A percentile compares a stretch with the other conserved stretches of the same genome.
Evolutionary conservation across 371 early-diverging fungal species (phyloP).

Genomic region (Smittium culicis): DNA sequence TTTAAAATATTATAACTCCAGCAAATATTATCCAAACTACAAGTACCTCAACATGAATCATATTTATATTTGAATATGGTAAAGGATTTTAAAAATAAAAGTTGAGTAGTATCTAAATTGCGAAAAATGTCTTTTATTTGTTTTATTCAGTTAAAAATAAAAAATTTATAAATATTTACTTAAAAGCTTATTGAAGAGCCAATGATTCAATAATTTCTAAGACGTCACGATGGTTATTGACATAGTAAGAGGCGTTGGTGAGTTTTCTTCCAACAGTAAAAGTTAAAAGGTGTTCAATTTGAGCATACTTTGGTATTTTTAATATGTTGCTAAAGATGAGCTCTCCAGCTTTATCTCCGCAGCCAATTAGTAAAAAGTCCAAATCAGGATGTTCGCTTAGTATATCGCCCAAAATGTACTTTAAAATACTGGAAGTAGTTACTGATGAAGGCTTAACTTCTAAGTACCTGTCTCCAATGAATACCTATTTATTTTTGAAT

Average conservation of each 20-base stretch:
- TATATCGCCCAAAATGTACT: slow-evolving; percentile 71
- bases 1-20: too few species aligned
- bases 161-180: too few species aligned
- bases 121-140: too few species aligned
- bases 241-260: slow-evolving; percentile 78
- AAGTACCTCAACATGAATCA: too few species aligned
- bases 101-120: too few species aligned
- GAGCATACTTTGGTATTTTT: slow-evolving; percentile 22
- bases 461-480: slow-evolving; percentile 84
- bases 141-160: too few species aligned
- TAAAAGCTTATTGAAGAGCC: too few species aligned
- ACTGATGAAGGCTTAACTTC: slow-evolving; percentile 85
- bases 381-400: slow-evolving; percentile 1
- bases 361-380: slow-evolving; percentile 73
- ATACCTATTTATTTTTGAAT: slow-evolving; percentile 18
- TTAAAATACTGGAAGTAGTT: slow-evolving; percentile 76
- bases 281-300: slow-evolving; percentile 43
- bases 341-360: slow-evolving; percentile 92
- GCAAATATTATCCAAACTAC: too few species aligned
- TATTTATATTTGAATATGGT: too few species aligned
- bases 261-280: slow-evolving; percentile 92
- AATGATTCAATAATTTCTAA: too few species aligned
- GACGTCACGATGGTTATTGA: slow-evolving; percentile 37
- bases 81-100: too few species aligned
- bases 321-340: slow-evolving; percentile 63